phyloP scores from a whole-genome alignment of 2,329 filamentous ascomycete genomes.

The Blumeria graminis region DNA sequence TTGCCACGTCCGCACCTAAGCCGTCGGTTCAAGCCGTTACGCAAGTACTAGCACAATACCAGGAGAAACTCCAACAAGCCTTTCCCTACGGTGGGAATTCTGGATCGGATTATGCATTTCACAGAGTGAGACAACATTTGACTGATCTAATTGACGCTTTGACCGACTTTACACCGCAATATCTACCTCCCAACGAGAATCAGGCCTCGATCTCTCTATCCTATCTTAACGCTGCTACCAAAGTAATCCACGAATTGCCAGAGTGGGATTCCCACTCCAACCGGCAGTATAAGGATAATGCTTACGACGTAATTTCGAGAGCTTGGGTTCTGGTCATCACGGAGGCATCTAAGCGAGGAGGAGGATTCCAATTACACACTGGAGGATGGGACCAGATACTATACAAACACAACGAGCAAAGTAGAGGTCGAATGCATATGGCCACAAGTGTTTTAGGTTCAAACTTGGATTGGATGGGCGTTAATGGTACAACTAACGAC shows the following conservation, averaged over 20 bases:
- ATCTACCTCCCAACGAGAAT: constrained; percentile 70
- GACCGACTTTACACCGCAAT: constrained; percentile 85
- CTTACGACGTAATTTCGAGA: constrained; percentile 85
- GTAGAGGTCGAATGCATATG: constrained; percentile 54
- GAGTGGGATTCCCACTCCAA: constrained; percentile 77
- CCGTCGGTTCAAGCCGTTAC: constrained; percentile 64
- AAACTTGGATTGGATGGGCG: constrained; percentile 52
- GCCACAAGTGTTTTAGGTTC: constrained; percentile 56
- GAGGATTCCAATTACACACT: constrained; percentile 70
- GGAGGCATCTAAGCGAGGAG: constrained; percentile 74
- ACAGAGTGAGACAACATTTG: constrained; percentile 65
- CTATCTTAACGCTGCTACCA: constrained; percentile 74
- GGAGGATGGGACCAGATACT: constrained; percentile 83
- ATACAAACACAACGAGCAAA: constrained; percentile 66
- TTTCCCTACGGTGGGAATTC: constrained; percentile 69
- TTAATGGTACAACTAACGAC: constrained; percentile 14
- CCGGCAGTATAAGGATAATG: constrained; percentile 80
- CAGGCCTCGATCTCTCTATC: constrained; percentile 64
- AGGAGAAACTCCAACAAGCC: constrained; percentile 49
- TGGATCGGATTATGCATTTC: constrained; percentile 82
- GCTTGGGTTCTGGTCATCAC: constrained; percentile 83
- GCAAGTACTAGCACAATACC: constrained; percentile 59
- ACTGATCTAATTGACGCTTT: constrained; percentile 67
- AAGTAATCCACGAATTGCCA: constrained; percentile 70
- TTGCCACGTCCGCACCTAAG: constrained; percentile 63